phyloP scores from a whole-genome alignment of 208 protist genomes.

The Acanthamoeba polyphaga region DNA sequence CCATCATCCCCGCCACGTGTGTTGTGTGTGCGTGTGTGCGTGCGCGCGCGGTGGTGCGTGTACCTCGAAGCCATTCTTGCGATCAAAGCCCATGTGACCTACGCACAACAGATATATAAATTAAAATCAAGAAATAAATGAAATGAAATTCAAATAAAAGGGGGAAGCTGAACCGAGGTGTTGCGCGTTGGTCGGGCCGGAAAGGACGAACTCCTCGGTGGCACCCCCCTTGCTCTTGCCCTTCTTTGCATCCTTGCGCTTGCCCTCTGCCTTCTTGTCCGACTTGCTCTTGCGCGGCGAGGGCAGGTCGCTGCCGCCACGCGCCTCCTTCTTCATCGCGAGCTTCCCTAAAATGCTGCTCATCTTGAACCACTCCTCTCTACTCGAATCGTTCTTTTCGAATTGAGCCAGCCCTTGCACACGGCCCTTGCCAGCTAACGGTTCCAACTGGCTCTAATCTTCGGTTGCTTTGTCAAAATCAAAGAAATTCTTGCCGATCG shows the following conservation, averaged over 20 bases:
- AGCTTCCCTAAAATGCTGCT: background rate
- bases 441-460: too few species aligned
- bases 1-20: background rate
- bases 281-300: background rate
- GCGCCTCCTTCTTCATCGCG: background rate
- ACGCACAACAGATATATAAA: background rate
- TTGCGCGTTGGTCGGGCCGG: slow-evolving; percentile 24
- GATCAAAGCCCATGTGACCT: slow-evolving; percentile 54
- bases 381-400: too few species aligned
- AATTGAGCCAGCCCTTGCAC: background rate
- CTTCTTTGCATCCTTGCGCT: background rate
- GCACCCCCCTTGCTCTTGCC: background rate
- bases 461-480: too few species aligned
- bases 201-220: slow-evolving; percentile 36
- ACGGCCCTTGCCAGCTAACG: too few species aligned
- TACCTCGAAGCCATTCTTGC: slow-evolving; percentile 47
- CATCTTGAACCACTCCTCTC: background rate
- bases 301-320: too few species aligned
- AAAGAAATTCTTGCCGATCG: background rate
- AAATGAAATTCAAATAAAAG: background rate
- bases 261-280: background rate
- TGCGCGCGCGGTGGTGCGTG: background rate
- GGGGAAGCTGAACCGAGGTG: background rate
- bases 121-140: background rate
- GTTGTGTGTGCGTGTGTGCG: background rate